These are phyloP conservation scores for Venturia nashicola DNA, from an alignment of 2,329 filamentous ascomycete species.

Conservation along the genomic window DNA sequence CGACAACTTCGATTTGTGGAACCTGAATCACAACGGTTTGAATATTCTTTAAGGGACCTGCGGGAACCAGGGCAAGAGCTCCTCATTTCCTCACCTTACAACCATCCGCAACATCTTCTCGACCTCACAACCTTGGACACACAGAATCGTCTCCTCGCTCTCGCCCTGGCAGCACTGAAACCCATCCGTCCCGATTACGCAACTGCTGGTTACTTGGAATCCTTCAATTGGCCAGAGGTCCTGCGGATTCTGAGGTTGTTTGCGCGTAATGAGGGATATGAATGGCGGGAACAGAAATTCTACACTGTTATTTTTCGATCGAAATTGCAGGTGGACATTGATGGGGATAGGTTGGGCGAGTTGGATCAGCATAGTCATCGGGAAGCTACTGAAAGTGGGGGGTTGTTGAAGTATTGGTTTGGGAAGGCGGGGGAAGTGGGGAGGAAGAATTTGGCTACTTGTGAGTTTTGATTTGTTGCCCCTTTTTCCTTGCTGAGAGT, in stretches of 20 bases:
- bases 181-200: constrained; percentile 61
- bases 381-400: constrained; percentile 68
- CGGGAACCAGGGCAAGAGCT: constrained; percentile 14
- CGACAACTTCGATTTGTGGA: constrained; percentile 13
- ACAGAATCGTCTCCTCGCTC: constrained; percentile 57
- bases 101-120: constrained; percentile 56
- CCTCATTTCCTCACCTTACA: constrained; percentile 66
- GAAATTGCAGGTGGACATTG: constrained; percentile 52
- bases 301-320: constrained; percentile 81
- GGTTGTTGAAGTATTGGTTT: constrained; percentile 90
- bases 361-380: constrained; percentile 70
- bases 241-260: constrained; percentile 46
- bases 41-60: no score
- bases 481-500: no score
- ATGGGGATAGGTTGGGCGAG: constrained; percentile 54
- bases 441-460: constrained; percentile 68
- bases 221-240: constrained; percentile 65
- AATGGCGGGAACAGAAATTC: constrained; percentile 54
- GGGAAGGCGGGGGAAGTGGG: constrained; percentile 54
- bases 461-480: constrained; percentile 17
- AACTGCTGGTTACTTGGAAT: constrained; percentile 56
- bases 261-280: constrained; percentile 31
- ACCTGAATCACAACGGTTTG: not conserved
- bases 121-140: constrained; percentile 54
- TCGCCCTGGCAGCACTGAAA: constrained; percentile 53